Evolutionary conservation across 2,329 filamentous ascomycete genomes (phyloP).

Genomic region (Biscogniauxia marginata): DNA sequence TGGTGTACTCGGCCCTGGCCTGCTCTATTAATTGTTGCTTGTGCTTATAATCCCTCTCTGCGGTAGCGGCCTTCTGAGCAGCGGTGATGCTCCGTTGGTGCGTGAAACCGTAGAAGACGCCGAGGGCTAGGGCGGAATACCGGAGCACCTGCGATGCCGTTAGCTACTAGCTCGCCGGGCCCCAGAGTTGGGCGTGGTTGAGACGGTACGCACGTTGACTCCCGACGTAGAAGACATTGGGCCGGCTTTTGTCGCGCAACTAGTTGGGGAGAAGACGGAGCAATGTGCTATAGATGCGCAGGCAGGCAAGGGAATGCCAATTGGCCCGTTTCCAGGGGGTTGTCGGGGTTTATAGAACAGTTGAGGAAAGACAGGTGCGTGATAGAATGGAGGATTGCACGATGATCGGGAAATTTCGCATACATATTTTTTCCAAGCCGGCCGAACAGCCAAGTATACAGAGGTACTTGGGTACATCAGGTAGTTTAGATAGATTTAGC

Average conservation of each 20-base stretch:
- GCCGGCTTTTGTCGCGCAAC: conserved; percentile 45
- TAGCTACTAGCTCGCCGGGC: conserved; percentile 2
- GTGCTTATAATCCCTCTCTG: conserved; percentile 81
- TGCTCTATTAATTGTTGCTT: conserved; percentile 90
- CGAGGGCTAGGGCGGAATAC: conserved; percentile 89
- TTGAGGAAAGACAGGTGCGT: conserved; percentile 13
- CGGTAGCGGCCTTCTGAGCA: conserved; percentile 66
- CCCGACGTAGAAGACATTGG: conserved; percentile 65
- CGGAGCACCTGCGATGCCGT: conserved; percentile 74
- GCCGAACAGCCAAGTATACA: conserved; percentile 1
- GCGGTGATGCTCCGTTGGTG: conserved; percentile 82
- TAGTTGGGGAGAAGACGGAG: conserved; percentile 30
- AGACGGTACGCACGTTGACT: conserved; percentile 59
- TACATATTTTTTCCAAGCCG: conserved; percentile 22
- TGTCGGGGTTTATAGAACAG: conserved; percentile 1
- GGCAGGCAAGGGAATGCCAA: conserved; percentile 43
- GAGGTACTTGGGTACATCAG: conserved; percentile 2
- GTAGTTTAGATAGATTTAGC: too few relatives aligned
- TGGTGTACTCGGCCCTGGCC: conserved; percentile 87
- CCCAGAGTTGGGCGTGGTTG: neutral
- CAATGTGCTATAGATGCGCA: conserved; percentile 23
- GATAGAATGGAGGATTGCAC: neutral
- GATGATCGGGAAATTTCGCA: conserved; percentile 39
- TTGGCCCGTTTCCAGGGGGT: conserved; percentile 37
- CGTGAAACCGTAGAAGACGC: conserved; percentile 92